These are phyloP conservation scores for Trichosporon sp. DNA, from an alignment of 1,284 basidiomycete species.

Conservation along the genomic window DNA sequence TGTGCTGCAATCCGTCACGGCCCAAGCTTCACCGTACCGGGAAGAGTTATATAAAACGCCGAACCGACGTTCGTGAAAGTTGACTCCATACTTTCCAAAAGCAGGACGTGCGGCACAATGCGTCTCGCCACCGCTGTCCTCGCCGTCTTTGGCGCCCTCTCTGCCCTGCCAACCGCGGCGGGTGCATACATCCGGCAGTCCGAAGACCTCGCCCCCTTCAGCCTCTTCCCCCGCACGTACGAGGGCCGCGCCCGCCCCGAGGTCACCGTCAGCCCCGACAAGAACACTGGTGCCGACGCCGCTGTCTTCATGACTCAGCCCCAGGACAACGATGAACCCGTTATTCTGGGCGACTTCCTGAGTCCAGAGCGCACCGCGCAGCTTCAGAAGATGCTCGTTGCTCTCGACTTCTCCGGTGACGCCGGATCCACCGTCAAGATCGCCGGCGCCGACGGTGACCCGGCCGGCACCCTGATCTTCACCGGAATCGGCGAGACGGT, in stretches of 20 bases:
- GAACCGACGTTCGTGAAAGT: no score
- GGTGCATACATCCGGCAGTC: neutral
- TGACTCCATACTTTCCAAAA: no score
- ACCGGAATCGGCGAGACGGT: conserved; percentile 4
- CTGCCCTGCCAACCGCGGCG: neutral
- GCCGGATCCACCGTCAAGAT: neutral
- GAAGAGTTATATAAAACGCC: no score
- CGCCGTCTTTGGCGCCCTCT: neutral
- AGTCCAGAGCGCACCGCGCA: neutral
- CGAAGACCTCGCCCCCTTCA: neutral
- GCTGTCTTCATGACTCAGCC: neutral
- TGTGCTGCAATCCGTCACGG: no score
- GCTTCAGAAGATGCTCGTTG: neutral
- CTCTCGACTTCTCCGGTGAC: conserved; percentile 3
- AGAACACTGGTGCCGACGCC: neutral
- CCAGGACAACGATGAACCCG: neutral
- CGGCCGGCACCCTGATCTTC: neutral
- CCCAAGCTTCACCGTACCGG: no score
- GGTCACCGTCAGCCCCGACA: neutral
- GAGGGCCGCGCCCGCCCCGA: neutral
- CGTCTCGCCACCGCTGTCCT: neutral
- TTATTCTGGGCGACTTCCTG: neutral
- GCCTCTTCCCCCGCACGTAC: neutral
- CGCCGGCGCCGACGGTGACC: neutral
- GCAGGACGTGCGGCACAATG: neutral